phyloP scores from a whole-genome alignment of 805 yeast species.

The Geotrichum ghanense region DNA sequence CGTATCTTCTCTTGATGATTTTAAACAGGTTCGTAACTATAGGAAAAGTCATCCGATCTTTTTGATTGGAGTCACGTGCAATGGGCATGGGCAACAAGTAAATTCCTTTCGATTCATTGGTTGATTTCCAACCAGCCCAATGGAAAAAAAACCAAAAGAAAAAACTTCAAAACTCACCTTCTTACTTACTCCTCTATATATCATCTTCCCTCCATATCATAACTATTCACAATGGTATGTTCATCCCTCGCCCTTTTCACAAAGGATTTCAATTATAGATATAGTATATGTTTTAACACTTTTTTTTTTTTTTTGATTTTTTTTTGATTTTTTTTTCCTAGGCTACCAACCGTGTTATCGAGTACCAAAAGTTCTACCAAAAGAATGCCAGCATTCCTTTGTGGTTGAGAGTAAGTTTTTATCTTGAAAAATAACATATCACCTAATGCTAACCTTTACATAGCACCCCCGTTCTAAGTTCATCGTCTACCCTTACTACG shows the following conservation, averaged over 20 bases:
- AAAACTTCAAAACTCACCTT: background rate
- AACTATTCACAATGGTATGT: background rate
- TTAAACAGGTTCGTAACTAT: too few relatives aligned
- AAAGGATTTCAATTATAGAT: too few relatives aligned
- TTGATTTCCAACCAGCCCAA: background rate
- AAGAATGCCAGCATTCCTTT: conserved; percentile 24
- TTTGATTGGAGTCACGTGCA: background rate
- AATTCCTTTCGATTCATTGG: background rate
- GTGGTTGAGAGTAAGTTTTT: conserved; percentile 23
- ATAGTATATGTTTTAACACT: too few relatives aligned
- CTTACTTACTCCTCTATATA: background rate
- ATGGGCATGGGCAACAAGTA: background rate
- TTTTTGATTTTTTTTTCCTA: background rate
- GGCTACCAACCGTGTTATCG: conserved; percentile 17
- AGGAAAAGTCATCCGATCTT: background rate
- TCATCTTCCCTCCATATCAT: too few relatives aligned
- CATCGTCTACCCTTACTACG: conserved; percentile 69
- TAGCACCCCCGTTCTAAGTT: conserved; percentile 55
- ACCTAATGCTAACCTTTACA: background rate
- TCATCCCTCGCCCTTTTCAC: too few relatives aligned
- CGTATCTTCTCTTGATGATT: too few relatives aligned
- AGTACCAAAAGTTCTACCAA: conserved; percentile 29
- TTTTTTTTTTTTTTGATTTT: too few relatives aligned
- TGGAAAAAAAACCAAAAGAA: too few relatives aligned
- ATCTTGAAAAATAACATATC: background rate